Conservation (phyloP, 306 rosid genomes). For the Cucurbita moschata region DNA sequence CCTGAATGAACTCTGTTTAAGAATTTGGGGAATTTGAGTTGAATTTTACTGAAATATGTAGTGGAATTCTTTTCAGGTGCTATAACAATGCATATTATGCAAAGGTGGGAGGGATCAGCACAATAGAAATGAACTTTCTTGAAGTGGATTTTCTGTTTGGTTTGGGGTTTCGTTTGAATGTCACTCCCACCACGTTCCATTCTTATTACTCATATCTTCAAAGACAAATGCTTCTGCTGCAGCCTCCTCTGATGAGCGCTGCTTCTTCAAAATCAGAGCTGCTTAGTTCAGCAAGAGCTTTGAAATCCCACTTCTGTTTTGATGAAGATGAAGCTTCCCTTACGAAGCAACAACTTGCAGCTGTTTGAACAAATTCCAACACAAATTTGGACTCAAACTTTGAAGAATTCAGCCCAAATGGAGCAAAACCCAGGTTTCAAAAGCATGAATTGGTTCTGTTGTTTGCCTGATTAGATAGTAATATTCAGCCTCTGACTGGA, state of each 20-base stretch:
- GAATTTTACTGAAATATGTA: neutral
- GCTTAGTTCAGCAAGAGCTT: slow-evolving; percentile 31
- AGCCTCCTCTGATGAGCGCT: slow-evolving; percentile 37
- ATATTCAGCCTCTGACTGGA: slow-evolving; percentile 1
- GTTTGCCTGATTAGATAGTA: neutral
- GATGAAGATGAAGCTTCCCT: slow-evolving; percentile 69
- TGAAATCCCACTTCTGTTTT: slow-evolving; percentile 41
- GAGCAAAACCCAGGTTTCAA: slow-evolving; percentile 1
- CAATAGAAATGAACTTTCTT: slow-evolving; percentile 78
- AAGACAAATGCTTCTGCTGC: slow-evolving; percentile 55
- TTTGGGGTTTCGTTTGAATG: slow-evolving; percentile 69
- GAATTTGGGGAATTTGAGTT: neutral
- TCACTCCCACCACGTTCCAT: slow-evolving; percentile 63
- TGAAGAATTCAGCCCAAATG: neutral
- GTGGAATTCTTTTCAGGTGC: slow-evolving; percentile 31
- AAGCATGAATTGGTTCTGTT: neutral
- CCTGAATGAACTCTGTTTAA: neutral
- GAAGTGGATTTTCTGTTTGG: slow-evolving; percentile 90
- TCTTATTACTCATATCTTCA: slow-evolving; percentile 56
- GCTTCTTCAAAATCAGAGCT: slow-evolving; percentile 34
- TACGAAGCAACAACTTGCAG: slow-evolving; percentile 64
- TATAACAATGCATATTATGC: slow-evolving; percentile 97
- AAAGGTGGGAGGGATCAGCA: slow-evolving; percentile 93
- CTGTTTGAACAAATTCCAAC: slow-evolving; percentile 35
- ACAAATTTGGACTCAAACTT: neutral